Percentiles rank a stretch among this genome's conserved stretches.
Evolutionary conservation across 768 basidiomycete genomes (phyloP).

Genomic region (Multifurca ochricompacta): DNA sequence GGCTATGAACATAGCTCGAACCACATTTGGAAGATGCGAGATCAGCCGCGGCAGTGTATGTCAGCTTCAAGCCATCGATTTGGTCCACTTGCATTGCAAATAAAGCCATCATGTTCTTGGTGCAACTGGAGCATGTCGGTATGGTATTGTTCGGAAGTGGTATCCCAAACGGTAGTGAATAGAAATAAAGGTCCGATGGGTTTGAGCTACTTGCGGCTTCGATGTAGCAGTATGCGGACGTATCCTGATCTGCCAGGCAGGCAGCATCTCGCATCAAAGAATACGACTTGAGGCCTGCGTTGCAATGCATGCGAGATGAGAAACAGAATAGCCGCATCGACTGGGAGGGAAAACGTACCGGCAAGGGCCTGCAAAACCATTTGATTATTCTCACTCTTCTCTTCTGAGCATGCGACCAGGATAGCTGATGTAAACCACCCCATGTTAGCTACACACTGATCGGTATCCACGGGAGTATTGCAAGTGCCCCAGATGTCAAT

Average conservation of each 20-base stretch:
- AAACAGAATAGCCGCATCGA: not conserved
- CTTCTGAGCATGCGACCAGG: constrained; percentile 43
- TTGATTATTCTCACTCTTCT: constrained; percentile 44
- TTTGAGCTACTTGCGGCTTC: constrained; percentile 49
- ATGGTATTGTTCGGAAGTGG: constrained; percentile 40
- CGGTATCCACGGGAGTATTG: constrained; percentile 43
- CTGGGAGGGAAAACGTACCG: constrained; percentile 34
- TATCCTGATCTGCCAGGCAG: constrained; percentile 49
- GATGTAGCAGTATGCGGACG: constrained; percentile 67
- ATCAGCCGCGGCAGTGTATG: constrained; percentile 43
- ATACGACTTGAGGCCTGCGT: constrained; percentile 54
- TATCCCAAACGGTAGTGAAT: constrained; percentile 55
- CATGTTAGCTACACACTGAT: constrained; percentile 63
- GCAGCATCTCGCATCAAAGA: constrained; percentile 50
- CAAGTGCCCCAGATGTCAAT: constrained; percentile 73
- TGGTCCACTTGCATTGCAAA: constrained; percentile 38
- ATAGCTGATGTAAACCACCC: constrained; percentile 48
- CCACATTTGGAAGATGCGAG: constrained; percentile 46
- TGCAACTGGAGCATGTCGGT: constrained; percentile 59
- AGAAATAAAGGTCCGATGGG: constrained; percentile 67
- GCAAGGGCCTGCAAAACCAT: constrained; percentile 47
- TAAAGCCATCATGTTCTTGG: constrained; percentile 46
- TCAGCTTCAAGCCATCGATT: constrained; percentile 34
- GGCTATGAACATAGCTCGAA: constrained; percentile 31
- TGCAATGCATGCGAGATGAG: not conserved